Evolutionary conservation across 257 asterid species (phyloP).

Genomic region (Penstemon barbatus): DNA sequence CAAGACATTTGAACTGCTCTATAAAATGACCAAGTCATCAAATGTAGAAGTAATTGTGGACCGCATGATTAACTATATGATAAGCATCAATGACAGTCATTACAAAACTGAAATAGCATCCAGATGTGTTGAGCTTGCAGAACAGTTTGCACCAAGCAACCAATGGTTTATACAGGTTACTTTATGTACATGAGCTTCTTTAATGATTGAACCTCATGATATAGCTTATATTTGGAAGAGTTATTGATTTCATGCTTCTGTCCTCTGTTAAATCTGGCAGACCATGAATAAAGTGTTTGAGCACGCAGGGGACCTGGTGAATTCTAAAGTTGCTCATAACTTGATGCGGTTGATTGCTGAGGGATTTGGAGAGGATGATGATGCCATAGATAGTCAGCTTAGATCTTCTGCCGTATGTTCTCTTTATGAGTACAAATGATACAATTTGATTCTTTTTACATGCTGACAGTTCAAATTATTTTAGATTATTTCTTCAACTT

Average conservation of each 20-base stretch:
- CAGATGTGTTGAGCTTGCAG: slow-evolving; percentile 97
- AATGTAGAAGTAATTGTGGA: slow-evolving; percentile 97
- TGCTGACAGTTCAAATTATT: slow-evolving; percentile 21
- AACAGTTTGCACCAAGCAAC: slow-evolving; percentile 98
- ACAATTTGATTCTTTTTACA: slow-evolving; percentile 16
- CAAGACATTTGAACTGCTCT: slow-evolving; percentile 92
- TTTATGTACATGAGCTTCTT: slow-evolving; percentile 16
- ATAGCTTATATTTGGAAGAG: slow-evolving; percentile 10
- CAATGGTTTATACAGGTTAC: slow-evolving; percentile 96
- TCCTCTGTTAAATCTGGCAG: slow-evolving; percentile 45
- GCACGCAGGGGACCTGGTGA: slow-evolving; percentile 96
- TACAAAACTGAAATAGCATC: slow-evolving; percentile 99
- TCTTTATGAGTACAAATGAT: slow-evolving; percentile 26
- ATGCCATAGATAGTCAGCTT: slow-evolving; percentile 80
- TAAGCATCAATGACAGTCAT: slow-evolving; percentile 83
- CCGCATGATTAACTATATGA: slow-evolving; percentile 96
- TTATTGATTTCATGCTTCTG: slow-evolving; percentile 26
- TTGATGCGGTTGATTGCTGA: slow-evolving; percentile 95
- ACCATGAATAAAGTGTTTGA: slow-evolving; percentile 98
- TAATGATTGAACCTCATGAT: slow-evolving; percentile 24
- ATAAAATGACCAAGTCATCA: slow-evolving; percentile 97
- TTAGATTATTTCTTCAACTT: slow-evolving; percentile 1
- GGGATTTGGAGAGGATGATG: slow-evolving; percentile 94
- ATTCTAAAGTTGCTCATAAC: slow-evolving; percentile 90
- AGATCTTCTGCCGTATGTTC: slow-evolving; percentile 95